Base-by-base conservation (phyloP, 1,284 basidiomycete genomes). In the Coriolopsis trogii region DNA sequence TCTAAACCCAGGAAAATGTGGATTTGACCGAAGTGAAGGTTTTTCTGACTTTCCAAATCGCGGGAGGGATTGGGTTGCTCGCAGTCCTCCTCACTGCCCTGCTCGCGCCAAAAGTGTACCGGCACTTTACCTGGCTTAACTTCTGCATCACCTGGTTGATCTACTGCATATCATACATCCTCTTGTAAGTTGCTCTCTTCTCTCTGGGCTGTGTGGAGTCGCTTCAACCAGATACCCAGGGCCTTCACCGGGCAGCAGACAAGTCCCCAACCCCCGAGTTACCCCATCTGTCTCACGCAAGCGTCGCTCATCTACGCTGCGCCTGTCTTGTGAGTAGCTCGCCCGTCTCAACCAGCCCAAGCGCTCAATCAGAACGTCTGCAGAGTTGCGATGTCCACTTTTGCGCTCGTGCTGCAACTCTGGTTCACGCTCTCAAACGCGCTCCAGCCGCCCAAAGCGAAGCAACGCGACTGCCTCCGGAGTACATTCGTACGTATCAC, bases 91-190 rank as follows among this genome's bases (percentile, higher is more conserved):
- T 66, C 16, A 67, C 64, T 10, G 68, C 68, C 2, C n/a, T 69
- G 15, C 56, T 63, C 25, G 63, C 64, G n/a, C 49, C 46, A 4
- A 61, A 57, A 26, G 61, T 71, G 44, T 62, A 64, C 41, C 61
- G 70, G 41, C 68, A 70, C 56, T 56, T 67, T 15, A 70, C 70
- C 1, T 73, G 69, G 66, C 64, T 70, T 46, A 69, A 63, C 52
- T 73, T 73, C 59, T 68, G 67, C 46, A 50, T 64, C 13, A 63
- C 68, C 10, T 73, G 71, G 71, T 62, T 71, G 34, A 59, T 73
- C 10, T 71, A 67, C 38, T 64, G 63, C 39, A 46, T 71, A 25
- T 68, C 70, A n/a, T 73, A 70, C 54, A 64, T 64, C 20, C 51
- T 72, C 13, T 55, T 70, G 57, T 65, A 43, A 50, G 61, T 59